Evolutionary conservation across 257 asterid genomes (phyloP).

Genomic region (Solanum infundibuliforme): DNA sequence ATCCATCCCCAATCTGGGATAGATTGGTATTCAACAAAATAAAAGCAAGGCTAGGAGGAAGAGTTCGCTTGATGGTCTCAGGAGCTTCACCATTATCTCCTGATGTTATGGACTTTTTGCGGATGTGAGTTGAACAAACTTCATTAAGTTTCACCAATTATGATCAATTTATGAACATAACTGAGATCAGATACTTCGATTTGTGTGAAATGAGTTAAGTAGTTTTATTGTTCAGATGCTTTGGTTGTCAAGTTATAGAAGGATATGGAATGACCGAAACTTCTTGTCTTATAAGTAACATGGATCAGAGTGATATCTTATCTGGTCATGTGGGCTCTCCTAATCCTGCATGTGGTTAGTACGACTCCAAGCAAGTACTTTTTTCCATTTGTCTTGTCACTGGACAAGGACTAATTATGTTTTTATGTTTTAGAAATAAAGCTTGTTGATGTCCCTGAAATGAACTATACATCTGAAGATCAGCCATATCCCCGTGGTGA

Average conservation of each 20-base stretch:
- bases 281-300: conserved; percentile 70
- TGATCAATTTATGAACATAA: background rate
- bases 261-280: conserved; percentile 97
- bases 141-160: background rate
- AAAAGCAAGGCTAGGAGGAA: conserved; percentile 81
- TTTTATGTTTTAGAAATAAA: conserved; percentile 46
- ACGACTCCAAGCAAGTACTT: background rate
- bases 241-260: conserved; percentile 74
- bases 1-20: conserved; percentile 91
- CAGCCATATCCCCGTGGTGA: conserved; percentile 93
- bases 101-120: conserved; percentile 79
- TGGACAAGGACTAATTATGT: background rate
- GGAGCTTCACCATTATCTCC: conserved; percentile 98
- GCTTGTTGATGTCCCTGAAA: conserved; percentile 91
- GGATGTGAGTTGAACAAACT: conserved; percentile 53
- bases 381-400: background rate
- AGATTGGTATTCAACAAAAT: conserved; percentile 84
- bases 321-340: conserved; percentile 92
- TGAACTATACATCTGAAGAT: conserved; percentile 89
- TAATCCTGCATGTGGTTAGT: conserved; percentile 86
- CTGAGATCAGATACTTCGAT: background rate
- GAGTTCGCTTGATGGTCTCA: conserved; percentile 77
- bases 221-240: conserved; percentile 45
- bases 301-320: conserved; percentile 58
- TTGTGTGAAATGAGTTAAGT: background rate